Percentiles rank a stretch among this genome's conserved stretches.
phyloP scores from a whole-genome alignment of 225 moss, liverwort and hornwort genomes.

The Pleurozium schreberi region DNA sequence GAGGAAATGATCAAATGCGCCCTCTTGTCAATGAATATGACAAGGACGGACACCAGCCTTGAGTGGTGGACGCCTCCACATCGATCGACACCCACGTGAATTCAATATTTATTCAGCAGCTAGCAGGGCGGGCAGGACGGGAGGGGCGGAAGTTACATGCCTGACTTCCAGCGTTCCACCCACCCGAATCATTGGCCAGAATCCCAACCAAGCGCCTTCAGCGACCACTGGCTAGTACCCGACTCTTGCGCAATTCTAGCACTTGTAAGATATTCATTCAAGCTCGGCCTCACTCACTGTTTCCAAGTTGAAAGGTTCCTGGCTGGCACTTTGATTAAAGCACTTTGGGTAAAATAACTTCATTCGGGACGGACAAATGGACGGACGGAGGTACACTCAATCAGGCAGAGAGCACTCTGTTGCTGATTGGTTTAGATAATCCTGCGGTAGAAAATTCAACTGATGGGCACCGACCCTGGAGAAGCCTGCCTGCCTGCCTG shows the following conservation, averaged over 20 bases:
- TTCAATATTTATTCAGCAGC: too few relatives aligned
- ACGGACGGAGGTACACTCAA: not conserved
- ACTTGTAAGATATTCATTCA: not conserved
- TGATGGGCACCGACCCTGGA: not conserved
- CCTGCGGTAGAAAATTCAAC: not conserved
- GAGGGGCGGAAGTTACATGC: not conserved
- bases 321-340: not conserved
- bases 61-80: not conserved
- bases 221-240: not conserved
- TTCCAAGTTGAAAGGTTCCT: constrained; percentile 1
- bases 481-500: not conserved
- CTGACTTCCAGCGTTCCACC: not conserved
- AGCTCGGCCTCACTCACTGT: not conserved
- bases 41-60: not conserved
- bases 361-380: not conserved
- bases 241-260: not conserved
- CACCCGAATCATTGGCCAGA: not conserved
- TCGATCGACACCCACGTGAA: not conserved
- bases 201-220: not conserved
- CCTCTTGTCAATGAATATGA: not conserved
- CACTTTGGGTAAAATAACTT: not conserved
- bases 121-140: too few relatives aligned
- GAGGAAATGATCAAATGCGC: not conserved
- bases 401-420: not conserved
- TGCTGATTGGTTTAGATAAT: not conserved